Evolutionary conservation across 2,329 filamentous ascomycete genomes (phyloP), one percentile per base, ranked within the genome.

Genomic region (Aspergillus sergii): DNA sequence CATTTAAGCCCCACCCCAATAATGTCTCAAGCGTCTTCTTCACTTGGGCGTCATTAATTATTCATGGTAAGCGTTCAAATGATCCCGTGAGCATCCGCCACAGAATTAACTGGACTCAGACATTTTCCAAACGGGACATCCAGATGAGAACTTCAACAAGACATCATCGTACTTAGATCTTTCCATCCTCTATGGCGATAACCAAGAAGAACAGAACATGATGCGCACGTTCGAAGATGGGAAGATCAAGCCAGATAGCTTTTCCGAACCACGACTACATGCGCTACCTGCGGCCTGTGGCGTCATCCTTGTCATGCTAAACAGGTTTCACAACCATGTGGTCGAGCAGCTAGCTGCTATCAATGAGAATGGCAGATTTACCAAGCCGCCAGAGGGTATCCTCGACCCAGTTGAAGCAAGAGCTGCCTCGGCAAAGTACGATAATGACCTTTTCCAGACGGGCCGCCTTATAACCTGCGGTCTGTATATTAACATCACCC

Each of bases 341-440:
- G 93, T 91, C 1, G 86, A 88, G 59, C 90, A 94, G 64, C 82
- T 97, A 19, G 91, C 91, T 0, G 80, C 85, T n/a, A 94, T 97
- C 77, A 97, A 97, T 71, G 94, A 97, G 71, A 87, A 88, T 51
- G 89, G 88, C 19, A 86, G 91, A 23, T 97, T 97, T 78, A 86
- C 84, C 0, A 88, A 88, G 64, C 92, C 92, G 14, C 9, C 39
- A 10, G 6, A 41, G 1, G 6, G 0, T 0, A 72, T 80, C 0
- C 76, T 81, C 7, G 73, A 78, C 0, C 79, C 87, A 0, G 71
- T 80, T 0, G 82, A 82, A 2, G 86, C 89, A 48, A 81, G 82
- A 30, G 73, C 80, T 23, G 79, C 81, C 7, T 90, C 87, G 88
- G 85, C 84, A 68, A 91, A 90, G 76, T 87, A 89, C 62, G 91